phyloP scores from a whole-genome alignment of 1,284 basidiomycete genomes.

The Malassezia dermatis region DNA sequence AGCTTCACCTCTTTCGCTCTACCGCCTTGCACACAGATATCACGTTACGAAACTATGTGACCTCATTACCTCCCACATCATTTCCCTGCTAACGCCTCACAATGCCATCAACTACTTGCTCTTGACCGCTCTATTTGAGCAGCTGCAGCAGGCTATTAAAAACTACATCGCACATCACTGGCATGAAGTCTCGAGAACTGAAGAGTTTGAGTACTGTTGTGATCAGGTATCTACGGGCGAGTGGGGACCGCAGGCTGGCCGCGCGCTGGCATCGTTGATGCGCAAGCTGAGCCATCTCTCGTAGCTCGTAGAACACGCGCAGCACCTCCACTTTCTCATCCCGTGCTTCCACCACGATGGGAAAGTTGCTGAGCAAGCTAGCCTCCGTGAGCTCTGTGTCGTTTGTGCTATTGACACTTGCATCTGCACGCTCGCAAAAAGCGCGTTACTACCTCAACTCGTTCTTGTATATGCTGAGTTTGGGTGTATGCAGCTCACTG shows the following conservation, averaged over 20 bases:
- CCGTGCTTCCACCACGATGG: conserved; percentile 23
- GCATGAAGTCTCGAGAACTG: conserved; percentile 26
- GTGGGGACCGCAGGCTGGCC: conserved; percentile 13
- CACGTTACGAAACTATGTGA: conserved; percentile 58
- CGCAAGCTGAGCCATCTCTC: conserved; percentile 8
- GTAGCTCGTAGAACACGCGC: neutral
- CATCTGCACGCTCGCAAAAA: conserved; percentile 30
- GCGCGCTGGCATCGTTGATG: conserved; percentile 14
- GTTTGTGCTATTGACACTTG: conserved; percentile 28
- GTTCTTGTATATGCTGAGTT: conserved; percentile 60
- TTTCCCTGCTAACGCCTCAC: conserved; percentile 61
- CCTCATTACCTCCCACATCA: conserved; percentile 64
- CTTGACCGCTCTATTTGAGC: conserved; percentile 46
- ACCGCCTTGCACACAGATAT: conserved; percentile 70
- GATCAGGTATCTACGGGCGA: conserved; percentile 38
- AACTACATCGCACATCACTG: conserved; percentile 36
- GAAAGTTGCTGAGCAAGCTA: conserved; percentile 25
- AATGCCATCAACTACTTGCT: conserved; percentile 64
- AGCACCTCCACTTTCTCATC: neutral
- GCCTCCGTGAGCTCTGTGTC: conserved; percentile 24
- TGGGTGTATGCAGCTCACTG: conserved; percentile 65
- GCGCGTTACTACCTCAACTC: conserved; percentile 39
- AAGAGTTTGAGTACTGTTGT: conserved; percentile 41
- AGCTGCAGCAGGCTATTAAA: conserved; percentile 34
- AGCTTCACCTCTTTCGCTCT: conserved; percentile 59